A percentile compares a stretch with the other conserved stretches of the same genome.
Evolutionary conservation across 2,329 filamentous ascomycete genomes (phyloP).

Genomic region (Scytalidium sp.): DNA sequence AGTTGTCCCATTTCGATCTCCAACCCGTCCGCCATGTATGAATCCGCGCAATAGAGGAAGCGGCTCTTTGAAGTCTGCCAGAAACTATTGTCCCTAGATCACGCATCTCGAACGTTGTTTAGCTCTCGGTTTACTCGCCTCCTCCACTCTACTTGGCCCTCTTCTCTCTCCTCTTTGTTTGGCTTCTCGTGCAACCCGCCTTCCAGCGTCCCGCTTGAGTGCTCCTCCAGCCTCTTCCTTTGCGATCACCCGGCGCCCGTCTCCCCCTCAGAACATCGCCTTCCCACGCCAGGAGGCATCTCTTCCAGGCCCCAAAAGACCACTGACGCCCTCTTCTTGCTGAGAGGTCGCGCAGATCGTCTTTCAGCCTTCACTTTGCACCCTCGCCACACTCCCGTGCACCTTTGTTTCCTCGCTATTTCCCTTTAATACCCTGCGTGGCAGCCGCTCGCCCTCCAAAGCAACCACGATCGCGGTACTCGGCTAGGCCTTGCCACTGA

Average conservation of each 20-base stretch:
- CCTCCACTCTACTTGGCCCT: not conserved
- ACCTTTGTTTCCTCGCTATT: constrained; percentile 17
- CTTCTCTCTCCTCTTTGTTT: constrained; percentile 1
- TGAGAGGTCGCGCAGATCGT: constrained; percentile 2
- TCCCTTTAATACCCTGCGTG: constrained; percentile 20
- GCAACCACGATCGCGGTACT: constrained; percentile 13
- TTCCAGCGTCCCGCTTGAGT: not conserved
- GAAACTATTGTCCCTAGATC: constrained; percentile 4
- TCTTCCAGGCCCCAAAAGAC: constrained; percentile 9
- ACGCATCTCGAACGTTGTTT: not conserved
- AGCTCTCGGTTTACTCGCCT: not conserved
- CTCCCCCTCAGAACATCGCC: constrained; percentile 8
- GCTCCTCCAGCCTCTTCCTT: constrained; percentile 2
- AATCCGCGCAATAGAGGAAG: constrained; percentile 21
- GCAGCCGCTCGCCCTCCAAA: constrained; percentile 12
- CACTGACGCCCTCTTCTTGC: constrained; percentile 9
- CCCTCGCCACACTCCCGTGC: constrained; percentile 7
- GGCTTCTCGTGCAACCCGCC: constrained; percentile 4
- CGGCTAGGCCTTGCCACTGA: constrained; percentile 19
- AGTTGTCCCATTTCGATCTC: constrained; percentile 10
- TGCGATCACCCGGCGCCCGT: constrained; percentile 16
- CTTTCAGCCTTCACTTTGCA: constrained; percentile 9
- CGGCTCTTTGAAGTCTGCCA: constrained; percentile 30
- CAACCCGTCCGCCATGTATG: constrained; percentile 23
- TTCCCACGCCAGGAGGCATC: constrained; percentile 9